Evolutionary conservation across 2,329 filamentous ascomycete genomes (phyloP).

Genomic region (Pyrenochaeta sp.): DNA sequence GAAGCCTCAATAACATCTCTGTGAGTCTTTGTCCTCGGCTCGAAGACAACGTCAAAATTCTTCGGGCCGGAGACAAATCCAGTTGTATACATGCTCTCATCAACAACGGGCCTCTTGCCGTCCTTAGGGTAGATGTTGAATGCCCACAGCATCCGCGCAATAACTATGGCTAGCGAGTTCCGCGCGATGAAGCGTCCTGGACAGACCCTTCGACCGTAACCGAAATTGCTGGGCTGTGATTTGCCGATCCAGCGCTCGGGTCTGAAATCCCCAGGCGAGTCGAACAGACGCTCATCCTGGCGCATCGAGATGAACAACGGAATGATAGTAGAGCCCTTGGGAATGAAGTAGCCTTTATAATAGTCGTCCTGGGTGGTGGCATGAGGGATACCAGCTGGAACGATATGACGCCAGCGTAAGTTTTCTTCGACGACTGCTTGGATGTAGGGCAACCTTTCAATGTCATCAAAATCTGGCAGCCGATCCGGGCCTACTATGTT

Average conservation of each 20-base stretch:
- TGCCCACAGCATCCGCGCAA: slow-evolving; percentile 61
- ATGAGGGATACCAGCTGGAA: slow-evolving; percentile 55
- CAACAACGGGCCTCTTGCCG: no score
- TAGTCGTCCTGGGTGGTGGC: slow-evolving; percentile 56
- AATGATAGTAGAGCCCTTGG: slow-evolving; percentile 50
- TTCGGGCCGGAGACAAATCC: no score
- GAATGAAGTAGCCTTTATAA: slow-evolving; percentile 59
- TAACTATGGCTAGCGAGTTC: slow-evolving; percentile 56
- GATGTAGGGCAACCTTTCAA: slow-evolving; percentile 35
- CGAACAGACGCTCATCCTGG: slow-evolving; percentile 39
- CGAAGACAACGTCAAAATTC: no score
- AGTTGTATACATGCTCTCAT: no score
- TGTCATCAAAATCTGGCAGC: slow-evolving; percentile 33
- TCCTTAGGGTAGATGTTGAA: slow-evolving; percentile 52
- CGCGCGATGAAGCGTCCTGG: slow-evolving; percentile 44
- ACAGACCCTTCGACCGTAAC: slow-evolving; percentile 60
- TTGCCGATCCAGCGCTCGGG: slow-evolving; percentile 47
- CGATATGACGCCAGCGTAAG: slow-evolving; percentile 46
- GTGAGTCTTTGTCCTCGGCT: no score
- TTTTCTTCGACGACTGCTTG: slow-evolving; percentile 40
- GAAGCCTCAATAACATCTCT: no score
- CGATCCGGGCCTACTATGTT: slow-evolving; percentile 24
- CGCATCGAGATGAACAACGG: slow-evolving; percentile 46
- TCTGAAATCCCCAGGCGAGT: slow-evolving; percentile 39
- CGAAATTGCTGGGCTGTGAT: slow-evolving; percentile 47